Evolutionary conservation across 2,329 filamentous ascomycete genomes (phyloP), one percentile per base, ranked within the genome.

Genomic region (Neoascochyta sp.): DNA sequence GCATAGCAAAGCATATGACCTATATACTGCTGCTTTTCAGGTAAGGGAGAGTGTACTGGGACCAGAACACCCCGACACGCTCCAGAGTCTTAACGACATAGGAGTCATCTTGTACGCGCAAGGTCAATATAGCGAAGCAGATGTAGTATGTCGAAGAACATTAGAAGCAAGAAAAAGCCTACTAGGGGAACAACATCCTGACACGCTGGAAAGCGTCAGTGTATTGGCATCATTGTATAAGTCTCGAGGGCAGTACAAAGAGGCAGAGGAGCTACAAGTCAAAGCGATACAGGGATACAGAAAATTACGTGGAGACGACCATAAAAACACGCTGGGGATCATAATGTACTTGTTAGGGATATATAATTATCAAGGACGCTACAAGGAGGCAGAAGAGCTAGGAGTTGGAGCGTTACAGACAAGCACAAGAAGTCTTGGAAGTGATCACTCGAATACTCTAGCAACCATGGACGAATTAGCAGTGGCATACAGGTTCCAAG

Each of bases 211-310:
- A n/a, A 29, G 24, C 17, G 12, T 34, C 5, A 15, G 13, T 12
- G 25, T 23, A n/a, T 24, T 34, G 4, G 24, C 24, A n/a, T 13
- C 9, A 24, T n/a, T 29, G 11, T 15, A 28, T 16, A 9, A 7
- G 16, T 5, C 13, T 7, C 31, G 29, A 24, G 31, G 25, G 12
- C 25, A 28, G 16, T 28, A 29, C 22, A n/a, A 22, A 4, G 32
- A 34, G 13, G 32, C 35, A 9, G n/a, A n/a, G n/a, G n/a, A n/a
- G n/a, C n/a, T n/a, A n/a, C n/a, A 29, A 32, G 24, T 15, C 18
- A 11, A 4, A 15, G 23, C 22, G 7, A 14, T 33, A 13, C 16
- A 27, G 14, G 21, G 7, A 26, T 32, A 24, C 12, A 25, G 39
- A 19, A 35, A 23, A 25, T 15, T 15, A 9, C 22, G 37, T 10